Base-by-base conservation (phyloP, 768 basidiomycete species). In the Leucosporidium creatinivorum region DNA sequence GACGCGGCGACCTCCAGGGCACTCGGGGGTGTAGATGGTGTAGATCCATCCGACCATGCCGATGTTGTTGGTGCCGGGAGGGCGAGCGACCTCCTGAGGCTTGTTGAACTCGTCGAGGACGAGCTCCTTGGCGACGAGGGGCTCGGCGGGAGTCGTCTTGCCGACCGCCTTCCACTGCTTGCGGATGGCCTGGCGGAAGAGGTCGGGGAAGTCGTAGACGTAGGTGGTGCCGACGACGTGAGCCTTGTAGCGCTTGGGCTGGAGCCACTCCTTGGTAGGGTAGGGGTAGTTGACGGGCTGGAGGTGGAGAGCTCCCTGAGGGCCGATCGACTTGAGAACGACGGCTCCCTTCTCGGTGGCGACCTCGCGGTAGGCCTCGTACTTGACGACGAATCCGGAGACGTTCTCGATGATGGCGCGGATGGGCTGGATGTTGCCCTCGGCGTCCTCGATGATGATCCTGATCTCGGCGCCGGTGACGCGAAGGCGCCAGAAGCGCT, bases 11-110 rank as follows among this genome's bases (percentile, higher is more conserved):
- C 96, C 96, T 31, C 83, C 80, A 58, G 91, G 91, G 79, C 84
- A 96, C 79, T 98, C 96, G 4, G 96, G 94, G 0, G 93, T 97
- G 72, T 82, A 81, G 73, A 98, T 81, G 4, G 86, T 93, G 82
- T 91, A 96, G 26, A 94, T 85, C 96, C 96, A 99, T 3, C 86
- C 94, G 63, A 98, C 90, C 96, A 99, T 99, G 74, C 96, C 96
- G 76, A 89, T 90, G 47, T 84, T 86, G 78, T 98, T 99, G 77
- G 89, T 92, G 26, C 96, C 96, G 19, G 93, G 89, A 5, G 91
- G 85, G 66, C 96, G 85, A 67, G 90, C 88, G 56, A 99, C 90
- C 79, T 96, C 93, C 25, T 86, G 83, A 25, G 98, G 84, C 72
- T 89, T 85, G 74, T 94, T 91, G 72, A 93, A 84, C 79, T 98